A percentile compares a stretch with the other conserved stretches of the same genome.
Conservation (phyloP, 495 filamentous ascomycete species). For the Penicillium desertorum region DNA sequence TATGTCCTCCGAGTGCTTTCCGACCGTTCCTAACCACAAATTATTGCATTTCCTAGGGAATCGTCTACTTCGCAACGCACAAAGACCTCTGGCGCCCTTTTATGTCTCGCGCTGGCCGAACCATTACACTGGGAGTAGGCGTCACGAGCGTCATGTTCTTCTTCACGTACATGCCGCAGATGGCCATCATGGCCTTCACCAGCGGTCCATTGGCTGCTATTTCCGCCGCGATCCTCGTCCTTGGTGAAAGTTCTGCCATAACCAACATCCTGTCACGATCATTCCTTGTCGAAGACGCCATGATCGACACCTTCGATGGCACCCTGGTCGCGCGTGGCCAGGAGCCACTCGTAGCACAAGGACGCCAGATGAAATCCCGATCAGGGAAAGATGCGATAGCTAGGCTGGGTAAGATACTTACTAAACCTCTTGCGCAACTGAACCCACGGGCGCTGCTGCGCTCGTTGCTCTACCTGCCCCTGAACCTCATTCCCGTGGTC, state of each 20-base stretch:
- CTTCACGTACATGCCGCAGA: slow-evolving; percentile 88
- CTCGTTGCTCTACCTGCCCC: slow-evolving; percentile 75
- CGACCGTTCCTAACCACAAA: neutral
- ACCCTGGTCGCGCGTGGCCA: slow-evolving; percentile 60
- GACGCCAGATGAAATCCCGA: slow-evolving; percentile 64
- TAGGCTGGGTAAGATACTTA: slow-evolving; percentile 71
- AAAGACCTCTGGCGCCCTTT: slow-evolving; percentile 62
- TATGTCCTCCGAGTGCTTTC: slow-evolving; percentile 6
- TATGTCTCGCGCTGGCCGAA: slow-evolving; percentile 64
- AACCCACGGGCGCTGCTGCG: slow-evolving; percentile 64
- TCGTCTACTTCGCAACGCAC: slow-evolving; percentile 66
- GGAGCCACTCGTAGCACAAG: slow-evolving; percentile 62
- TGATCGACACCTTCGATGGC: slow-evolving; percentile 91
- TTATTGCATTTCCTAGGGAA: slow-evolving; percentile 59
- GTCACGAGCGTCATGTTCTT: slow-evolving; percentile 79
- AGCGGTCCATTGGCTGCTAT: slow-evolving; percentile 78
- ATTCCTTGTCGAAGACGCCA: slow-evolving; percentile 73
- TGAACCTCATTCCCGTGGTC: slow-evolving; percentile 89
- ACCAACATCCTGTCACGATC: slow-evolving; percentile 70
- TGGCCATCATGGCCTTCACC: slow-evolving; percentile 71
- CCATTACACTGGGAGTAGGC: slow-evolving; percentile 65
- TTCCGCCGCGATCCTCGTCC: slow-evolving; percentile 71
- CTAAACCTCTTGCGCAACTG: slow-evolving; percentile 66
- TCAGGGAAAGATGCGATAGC: slow-evolving; percentile 49
- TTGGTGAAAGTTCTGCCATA: slow-evolving; percentile 79